A percentile compares a stretch with the other conserved stretches of the same genome.
These are phyloP conservation scores for Eudorina sp. DNA, from an alignment of 139 green algal genomes.

Conservation along the genomic window DNA sequence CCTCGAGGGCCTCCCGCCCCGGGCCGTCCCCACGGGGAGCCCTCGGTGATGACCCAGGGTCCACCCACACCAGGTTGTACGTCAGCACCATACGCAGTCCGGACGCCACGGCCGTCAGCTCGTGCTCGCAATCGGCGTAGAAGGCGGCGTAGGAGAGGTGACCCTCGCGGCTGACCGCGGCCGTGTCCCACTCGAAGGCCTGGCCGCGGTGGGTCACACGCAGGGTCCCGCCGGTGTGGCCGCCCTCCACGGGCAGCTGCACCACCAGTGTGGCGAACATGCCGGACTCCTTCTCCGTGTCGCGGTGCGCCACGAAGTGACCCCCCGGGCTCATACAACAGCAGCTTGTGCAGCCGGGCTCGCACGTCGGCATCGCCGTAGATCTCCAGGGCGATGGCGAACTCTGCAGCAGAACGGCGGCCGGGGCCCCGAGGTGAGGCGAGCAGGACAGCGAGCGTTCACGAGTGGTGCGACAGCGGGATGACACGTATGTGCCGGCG, in stretches of 20 bases:
- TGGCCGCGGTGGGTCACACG: background rate
- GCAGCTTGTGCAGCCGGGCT: constrained; percentile 53
- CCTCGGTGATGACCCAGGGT: background rate
- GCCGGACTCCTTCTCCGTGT: constrained; percentile 52
- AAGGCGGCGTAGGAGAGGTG: constrained; percentile 36
- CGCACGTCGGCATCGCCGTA: background rate
- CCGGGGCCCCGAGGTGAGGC: too few relatives aligned
- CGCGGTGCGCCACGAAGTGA: constrained; percentile 49
- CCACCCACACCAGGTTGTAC: constrained; percentile 40
- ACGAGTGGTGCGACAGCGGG: too few relatives aligned
- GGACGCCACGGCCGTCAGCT: constrained; percentile 24
- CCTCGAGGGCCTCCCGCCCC: background rate
- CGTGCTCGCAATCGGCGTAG: constrained; percentile 54
- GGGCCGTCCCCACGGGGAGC: background rate
- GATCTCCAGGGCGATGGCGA: constrained; percentile 8
- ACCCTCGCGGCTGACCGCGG: background rate
- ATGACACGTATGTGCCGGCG: too few relatives aligned
- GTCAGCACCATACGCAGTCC: constrained; percentile 38
- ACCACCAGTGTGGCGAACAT: constrained; percentile 55
- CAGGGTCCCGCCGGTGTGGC: constrained; percentile 38
- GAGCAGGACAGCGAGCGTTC: too few relatives aligned
- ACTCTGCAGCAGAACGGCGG: background rate
- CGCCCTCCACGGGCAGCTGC: constrained; percentile 46
- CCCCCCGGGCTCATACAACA: constrained; percentile 54
- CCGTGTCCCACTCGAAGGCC: background rate